Evolutionary conservation across 2,329 filamentous ascomycete genomes (phyloP), one percentile per base, ranked within the genome.

Genomic region (Xylaria sp.): DNA sequence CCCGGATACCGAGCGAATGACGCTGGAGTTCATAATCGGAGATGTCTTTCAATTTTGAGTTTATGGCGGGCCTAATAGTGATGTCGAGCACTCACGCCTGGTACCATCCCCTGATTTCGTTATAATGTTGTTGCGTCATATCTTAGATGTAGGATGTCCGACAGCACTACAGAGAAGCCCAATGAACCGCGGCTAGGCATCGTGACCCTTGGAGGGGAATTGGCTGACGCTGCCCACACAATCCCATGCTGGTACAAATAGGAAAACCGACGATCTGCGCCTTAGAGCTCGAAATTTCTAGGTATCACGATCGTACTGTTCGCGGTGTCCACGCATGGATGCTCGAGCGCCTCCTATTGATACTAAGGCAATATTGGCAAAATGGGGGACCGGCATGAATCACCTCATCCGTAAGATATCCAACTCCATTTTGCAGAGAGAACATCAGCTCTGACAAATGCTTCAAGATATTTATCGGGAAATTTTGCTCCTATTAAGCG

Each of bases 401-500:
- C 32, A 34, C 65, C 70, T 19, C 77, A 78, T 57, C 77, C 76
- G 77, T 78, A 72, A 73, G 77, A 70, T 51, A 34, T 9, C 42
- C 1, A 19, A 36, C n/a, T 6, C 4, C 19, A 34, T 30, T 36
- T 30, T 11, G 1, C 11, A 14, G 11, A 32, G 32, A 7, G 11
- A 42, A 19, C n/a, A 4, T 2, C 11, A 8, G 53, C 2, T 61
- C 39, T 59, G 12, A 47, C 8, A 21, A 50, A 32, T 14, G 3
- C 21, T 19, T 24, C 5, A 69, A 86, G 85, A 21, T 91, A 90
- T 71, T 83, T 92, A 0, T 82, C 84, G 5, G 90, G 90, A 54
- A 93, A 93, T 76, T 93, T 92, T 75, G 90, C 90, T 0, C 90
- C 91, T 0, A 85, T 92, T 1, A 83, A 87, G 4, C 82, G 82